Conservation (phyloP, 305 asterid genomes). For the Fraxinus ornus region DNA sequence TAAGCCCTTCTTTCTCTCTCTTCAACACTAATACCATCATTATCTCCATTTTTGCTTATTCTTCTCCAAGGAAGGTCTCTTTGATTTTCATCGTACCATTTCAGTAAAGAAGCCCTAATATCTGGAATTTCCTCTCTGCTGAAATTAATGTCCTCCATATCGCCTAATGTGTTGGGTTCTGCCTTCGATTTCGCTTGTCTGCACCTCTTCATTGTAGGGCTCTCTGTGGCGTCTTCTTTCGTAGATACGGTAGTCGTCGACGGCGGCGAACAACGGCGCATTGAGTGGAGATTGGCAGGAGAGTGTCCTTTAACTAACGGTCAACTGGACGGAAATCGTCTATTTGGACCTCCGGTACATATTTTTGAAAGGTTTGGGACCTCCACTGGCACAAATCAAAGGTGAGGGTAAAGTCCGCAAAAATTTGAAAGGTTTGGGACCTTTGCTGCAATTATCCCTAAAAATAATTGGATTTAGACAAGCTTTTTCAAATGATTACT, state of each 20-base stretch:
- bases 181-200: constrained; percentile 22
- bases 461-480: background rate
- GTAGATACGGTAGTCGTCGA: constrained; percentile 15
- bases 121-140: constrained; percentile 39
- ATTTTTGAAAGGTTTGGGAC: too few relatives aligned
- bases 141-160: constrained; percentile 79
- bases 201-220: constrained; percentile 46
- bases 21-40: constrained; percentile 25
- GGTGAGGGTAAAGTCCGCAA: too few relatives aligned
- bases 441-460: too few relatives aligned
- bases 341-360: too few relatives aligned
- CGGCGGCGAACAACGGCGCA: constrained; percentile 30
- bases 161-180: constrained; percentile 31
- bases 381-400: too few relatives aligned
- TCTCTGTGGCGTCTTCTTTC: background rate
- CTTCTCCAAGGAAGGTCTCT: constrained; percentile 97
- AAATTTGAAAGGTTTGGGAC: too few relatives aligned
- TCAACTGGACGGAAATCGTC: too few relatives aligned
- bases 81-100: constrained; percentile 74
- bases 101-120: constrained; percentile 72
- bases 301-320: too few relatives aligned
- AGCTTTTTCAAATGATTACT: background rate
- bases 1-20: constrained; percentile 65
- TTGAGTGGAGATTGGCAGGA: constrained; percentile 9
- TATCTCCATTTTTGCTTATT: constrained; percentile 38